Conservation (phyloP, 2,329 filamentous ascomycete genomes). For the Colletotrichum noveboracense region DNA sequence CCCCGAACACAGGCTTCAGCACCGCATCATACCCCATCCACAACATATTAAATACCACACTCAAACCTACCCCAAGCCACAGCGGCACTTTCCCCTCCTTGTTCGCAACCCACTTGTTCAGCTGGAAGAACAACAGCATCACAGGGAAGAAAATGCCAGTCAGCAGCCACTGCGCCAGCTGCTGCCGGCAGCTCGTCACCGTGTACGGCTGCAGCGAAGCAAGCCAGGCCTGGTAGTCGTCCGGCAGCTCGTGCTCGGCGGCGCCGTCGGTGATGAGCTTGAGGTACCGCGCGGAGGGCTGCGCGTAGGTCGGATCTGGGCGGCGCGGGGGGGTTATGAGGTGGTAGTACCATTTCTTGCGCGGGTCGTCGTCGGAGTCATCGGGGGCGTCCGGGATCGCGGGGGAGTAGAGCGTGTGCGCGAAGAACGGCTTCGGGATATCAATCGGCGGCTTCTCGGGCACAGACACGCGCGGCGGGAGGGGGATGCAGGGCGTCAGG, state of each 20-base stretch:
- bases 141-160: constrained; percentile 40
- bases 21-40: constrained; percentile 53
- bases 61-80: constrained; percentile 70
- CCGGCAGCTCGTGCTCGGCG: constrained; percentile 78
- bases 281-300: constrained; percentile 84
- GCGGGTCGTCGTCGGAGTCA: neutral
- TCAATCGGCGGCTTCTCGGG: constrained; percentile 65
- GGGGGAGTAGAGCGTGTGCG: constrained; percentile 84
- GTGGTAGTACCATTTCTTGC: constrained; percentile 51
- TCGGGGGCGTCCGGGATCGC: constrained; percentile 40
- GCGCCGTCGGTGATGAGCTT: constrained; percentile 81
- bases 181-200: constrained; percentile 70
- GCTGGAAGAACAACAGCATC: neutral
- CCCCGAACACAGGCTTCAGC: constrained; percentile 73
- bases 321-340: constrained; percentile 55
- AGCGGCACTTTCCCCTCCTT: constrained; percentile 70
- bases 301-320: constrained; percentile 74
- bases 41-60: constrained; percentile 45
- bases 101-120: constrained; percentile 59
- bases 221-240: constrained; percentile 79
- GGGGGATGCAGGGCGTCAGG: constrained; percentile 75
- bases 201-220: constrained; percentile 72
- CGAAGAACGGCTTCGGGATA: constrained; percentile 71
- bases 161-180: constrained; percentile 70
- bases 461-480: constrained; percentile 64